Percentiles rank a stretch among this genome's conserved stretches.
phyloP scores from a whole-genome alignment of 2,329 filamentous ascomycete species.

The Sarocladium kiliense region DNA sequence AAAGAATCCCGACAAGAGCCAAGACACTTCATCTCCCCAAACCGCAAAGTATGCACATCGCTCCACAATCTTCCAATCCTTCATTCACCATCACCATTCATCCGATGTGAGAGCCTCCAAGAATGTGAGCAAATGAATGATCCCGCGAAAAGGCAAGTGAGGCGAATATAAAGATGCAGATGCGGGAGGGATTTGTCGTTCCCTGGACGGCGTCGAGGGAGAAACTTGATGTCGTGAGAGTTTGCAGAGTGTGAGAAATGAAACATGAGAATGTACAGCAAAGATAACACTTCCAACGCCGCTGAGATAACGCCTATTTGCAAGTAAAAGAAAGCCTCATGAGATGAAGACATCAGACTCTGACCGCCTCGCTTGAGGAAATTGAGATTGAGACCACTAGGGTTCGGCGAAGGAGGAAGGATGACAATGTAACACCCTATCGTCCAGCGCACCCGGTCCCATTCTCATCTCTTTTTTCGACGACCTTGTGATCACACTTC shows the following conservation, averaged over 20 bases:
- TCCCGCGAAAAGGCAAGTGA: not conserved
- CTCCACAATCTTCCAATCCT: not conserved
- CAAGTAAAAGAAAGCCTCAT: not conserved
- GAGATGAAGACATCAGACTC: not conserved
- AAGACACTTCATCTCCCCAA: not conserved
- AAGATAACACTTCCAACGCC: not conserved
- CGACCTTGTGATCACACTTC: not conserved
- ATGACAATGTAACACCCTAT: too few relatives aligned
- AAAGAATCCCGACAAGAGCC: not conserved
- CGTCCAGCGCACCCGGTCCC: too few relatives aligned
- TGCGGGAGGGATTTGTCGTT: not conserved
- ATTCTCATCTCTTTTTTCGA: not conserved
- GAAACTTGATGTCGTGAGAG: not conserved
- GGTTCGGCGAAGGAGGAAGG: too few relatives aligned
- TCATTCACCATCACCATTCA: not conserved
- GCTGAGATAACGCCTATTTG: constrained; percentile 3
- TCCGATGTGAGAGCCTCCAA: too few relatives aligned
- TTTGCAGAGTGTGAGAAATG: not conserved
- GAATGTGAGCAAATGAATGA: constrained; percentile 2
- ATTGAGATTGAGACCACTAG: too few relatives aligned
- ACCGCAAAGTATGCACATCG: not conserved
- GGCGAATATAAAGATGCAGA: not conserved
- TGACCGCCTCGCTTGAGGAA: not conserved
- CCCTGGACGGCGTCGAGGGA: too few relatives aligned
- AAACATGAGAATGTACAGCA: constrained; percentile 5